Percentiles rank a stretch among this genome's conserved stretches.
These are phyloP conservation scores for Diplotaxis tenuifolia DNA, from an alignment of 345 rosid species.

Conservation along the genomic window DNA sequence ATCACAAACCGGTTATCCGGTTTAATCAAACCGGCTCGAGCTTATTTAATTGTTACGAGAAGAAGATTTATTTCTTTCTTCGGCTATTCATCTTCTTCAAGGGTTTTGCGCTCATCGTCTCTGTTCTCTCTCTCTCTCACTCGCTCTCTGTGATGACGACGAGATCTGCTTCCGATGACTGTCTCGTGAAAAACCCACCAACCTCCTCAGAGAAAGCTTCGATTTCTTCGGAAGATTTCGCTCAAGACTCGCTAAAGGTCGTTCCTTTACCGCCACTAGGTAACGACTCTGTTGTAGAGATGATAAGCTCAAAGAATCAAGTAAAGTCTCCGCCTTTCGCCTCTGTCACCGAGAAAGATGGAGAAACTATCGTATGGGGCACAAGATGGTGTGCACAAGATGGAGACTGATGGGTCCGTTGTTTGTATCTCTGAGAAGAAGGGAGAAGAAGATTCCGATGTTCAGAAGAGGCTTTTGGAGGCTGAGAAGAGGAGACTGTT, in stretches of 20 bases:
- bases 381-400: constrained; percentile 14
- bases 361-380: constrained; percentile 5
- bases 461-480: constrained; percentile 46
- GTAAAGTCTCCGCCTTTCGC: constrained; percentile 24
- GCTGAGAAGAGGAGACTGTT: constrained; percentile 59
- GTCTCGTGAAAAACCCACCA: neutral
- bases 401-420: constrained; percentile 25
- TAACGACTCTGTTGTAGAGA: constrained; percentile 24
- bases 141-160: neutral
- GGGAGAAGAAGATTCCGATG: constrained; percentile 32
- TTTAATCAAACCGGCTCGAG: constrained; percentile 11
- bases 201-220: neutral
- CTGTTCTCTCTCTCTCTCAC: neutral
- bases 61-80: neutral
- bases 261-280: constrained; percentile 14
- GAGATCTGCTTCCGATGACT: neutral
- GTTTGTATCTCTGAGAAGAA: constrained; percentile 32
- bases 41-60: constrained; percentile 7
- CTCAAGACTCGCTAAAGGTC: neutral
- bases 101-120: neutral
- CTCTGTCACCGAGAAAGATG: constrained; percentile 31
- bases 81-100: neutral
- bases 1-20: constrained; percentile 9
- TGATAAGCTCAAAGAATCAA: constrained; percentile 34
- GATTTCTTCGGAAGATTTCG: neutral